phyloP scores from a whole-genome alignment of 768 basidiomycete genomes.

The Mycena leptocephala region DNA sequence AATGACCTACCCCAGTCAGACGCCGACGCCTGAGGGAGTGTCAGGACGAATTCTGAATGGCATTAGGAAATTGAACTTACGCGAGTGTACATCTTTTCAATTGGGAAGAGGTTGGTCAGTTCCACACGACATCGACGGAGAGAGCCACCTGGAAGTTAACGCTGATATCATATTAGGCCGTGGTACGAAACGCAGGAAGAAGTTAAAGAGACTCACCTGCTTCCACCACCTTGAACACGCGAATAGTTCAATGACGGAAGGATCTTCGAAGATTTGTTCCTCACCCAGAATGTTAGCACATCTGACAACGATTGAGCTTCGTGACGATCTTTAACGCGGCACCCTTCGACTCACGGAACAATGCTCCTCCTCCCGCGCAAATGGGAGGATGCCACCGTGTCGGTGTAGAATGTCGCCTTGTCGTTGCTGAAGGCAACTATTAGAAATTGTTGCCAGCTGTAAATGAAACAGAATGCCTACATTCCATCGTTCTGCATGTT shows the following conservation, averaged over 20 bases:
- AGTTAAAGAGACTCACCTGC: conserved; percentile 57
- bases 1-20: conserved; percentile 78
- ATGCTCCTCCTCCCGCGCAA: conserved; percentile 77
- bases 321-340: neutral
- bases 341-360: conserved; percentile 78
- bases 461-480: conserved; percentile 59
- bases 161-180: conserved; percentile 48
- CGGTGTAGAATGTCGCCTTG: conserved; percentile 82
- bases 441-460: too few relatives aligned
- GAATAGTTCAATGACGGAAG: neutral
- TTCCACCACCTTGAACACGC: conserved; percentile 62
- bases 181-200: neutral
- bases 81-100: conserved; percentile 76
- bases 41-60: too few relatives aligned
- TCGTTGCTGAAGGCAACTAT: conserved; percentile 65
- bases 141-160: conserved; percentile 87
- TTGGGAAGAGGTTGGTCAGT: neutral
- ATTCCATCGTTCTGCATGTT: conserved; percentile 83
- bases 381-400: conserved; percentile 70
- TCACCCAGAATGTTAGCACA: conserved; percentile 78
- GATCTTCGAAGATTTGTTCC: neutral
- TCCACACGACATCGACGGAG: too few relatives aligned
- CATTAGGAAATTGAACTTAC: too few relatives aligned
- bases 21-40: conserved; percentile 67
- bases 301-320: conserved; percentile 48